Base-by-base conservation (phyloP, 2,329 filamentous ascomycete genomes). In the Chrysoporthe austroafricana region DNA sequence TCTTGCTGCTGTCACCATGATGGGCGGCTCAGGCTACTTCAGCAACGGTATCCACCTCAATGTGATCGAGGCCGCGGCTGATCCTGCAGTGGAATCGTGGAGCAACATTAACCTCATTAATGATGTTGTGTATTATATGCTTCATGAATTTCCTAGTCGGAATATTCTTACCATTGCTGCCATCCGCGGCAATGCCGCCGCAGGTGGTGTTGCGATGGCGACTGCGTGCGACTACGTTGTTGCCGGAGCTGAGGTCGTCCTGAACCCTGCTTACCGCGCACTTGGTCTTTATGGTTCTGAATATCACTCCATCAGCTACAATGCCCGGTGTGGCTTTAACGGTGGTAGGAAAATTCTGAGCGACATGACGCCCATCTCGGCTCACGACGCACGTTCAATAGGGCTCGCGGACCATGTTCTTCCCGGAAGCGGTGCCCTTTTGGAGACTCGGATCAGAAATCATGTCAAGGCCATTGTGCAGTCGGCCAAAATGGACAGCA, bases 31-130 rank as follows among this genome's bases (percentile, higher is more conserved):
- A 46, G 73, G 76, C 5, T 82, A 81, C 69, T 82, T 82, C 71
- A 79, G 77, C 73, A 81, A 81, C 66, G 79, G 80, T 39, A 80
- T 82, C 61, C 79, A 79, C 7, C 75, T 82, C 26, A 82, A 82
- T 64, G 79, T 81, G 57, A 81, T 81, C 70, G 79, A 82, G 72
- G 76, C 78, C 21, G 76, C 76, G 1, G 66, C 72, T 6, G 76
- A 80, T 66, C 75, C 79, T 4, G 73, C 79, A 0, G 69, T 75
- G 9, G 79, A 81, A 70, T 81, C 79, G 8, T 82, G 79, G 79
- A 72, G 75, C 52, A 81, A 81, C 71, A 81, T 81, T 76, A 82
- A 81, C 68, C 77, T 78, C 63, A 81, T 82, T 71, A 74, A 82
- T 66, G 79, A 81, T 69, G 76, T 81, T 16, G 76, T 80, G 0